Conservation (phyloP, 495 filamentous ascomycete species). For the Zalerion maritima region DNA sequence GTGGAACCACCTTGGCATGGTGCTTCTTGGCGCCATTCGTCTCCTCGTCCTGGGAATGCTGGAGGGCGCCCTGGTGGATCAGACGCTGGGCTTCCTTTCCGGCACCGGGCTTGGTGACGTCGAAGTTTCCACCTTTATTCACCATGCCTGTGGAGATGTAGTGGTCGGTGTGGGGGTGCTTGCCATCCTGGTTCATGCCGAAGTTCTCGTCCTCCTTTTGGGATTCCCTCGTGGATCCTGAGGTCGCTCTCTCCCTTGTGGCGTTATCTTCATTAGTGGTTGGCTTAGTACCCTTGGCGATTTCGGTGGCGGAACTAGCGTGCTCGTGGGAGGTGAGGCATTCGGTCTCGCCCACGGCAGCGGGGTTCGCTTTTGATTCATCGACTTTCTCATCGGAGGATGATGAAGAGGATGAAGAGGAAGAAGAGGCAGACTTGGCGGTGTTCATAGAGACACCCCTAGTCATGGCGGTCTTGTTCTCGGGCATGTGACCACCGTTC, state of each 20-base stretch:
- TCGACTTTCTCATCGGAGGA: too few species aligned
- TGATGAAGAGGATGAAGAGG: too few species aligned
- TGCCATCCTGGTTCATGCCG: constrained; percentile 20
- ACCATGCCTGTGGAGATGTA: constrained; percentile 39
- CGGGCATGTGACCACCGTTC: constrained; percentile 22
- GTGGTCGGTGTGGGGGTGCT: constrained; percentile 32
- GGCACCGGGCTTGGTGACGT: constrained; percentile 44
- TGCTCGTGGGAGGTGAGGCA: too few species aligned
- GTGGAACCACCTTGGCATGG: constrained; percentile 3
- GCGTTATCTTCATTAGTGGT: too few species aligned
- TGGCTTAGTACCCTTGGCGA: too few species aligned
- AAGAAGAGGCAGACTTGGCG: too few species aligned
- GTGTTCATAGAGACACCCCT: too few species aligned
- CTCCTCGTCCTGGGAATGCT: constrained; percentile 13
- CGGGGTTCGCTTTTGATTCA: too few species aligned
- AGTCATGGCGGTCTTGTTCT: background rate
- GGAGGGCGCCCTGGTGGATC: constrained; percentile 16
- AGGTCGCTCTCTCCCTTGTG: too few species aligned
- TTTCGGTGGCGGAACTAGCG: too few species aligned
- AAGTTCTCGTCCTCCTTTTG: constrained; percentile 12
- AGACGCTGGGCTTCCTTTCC: constrained; percentile 50
- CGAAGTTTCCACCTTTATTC: constrained; percentile 43
- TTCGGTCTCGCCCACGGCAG: too few species aligned
- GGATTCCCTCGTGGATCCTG: too few species aligned
- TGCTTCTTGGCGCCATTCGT: constrained; percentile 17